Conservation (phyloP, 139 green algal genomes). For the Coelastrella sp. region DNA sequence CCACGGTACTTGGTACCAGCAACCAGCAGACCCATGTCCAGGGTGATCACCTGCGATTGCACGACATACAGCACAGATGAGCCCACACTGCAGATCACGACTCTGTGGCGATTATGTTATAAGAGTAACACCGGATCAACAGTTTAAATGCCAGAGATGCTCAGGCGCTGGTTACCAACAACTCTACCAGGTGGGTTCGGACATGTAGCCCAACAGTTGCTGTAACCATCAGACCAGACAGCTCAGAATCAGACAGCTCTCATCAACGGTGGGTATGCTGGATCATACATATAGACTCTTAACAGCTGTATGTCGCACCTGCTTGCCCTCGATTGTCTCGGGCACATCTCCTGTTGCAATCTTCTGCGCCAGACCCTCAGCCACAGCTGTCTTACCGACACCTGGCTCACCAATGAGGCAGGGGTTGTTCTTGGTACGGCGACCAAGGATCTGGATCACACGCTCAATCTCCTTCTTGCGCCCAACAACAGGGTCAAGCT, state of each 20-base stretch:
- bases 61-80: not conserved
- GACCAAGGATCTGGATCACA: conserved; percentile 98
- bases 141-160: too few species aligned
- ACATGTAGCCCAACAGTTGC: too few species aligned
- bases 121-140: too few species aligned
- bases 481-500: conserved; percentile 98
- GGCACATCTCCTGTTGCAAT: conserved; percentile 96
- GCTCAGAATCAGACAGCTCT: too few species aligned
- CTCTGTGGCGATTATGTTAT: too few species aligned
- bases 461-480: conserved; percentile 98
- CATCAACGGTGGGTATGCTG: too few species aligned
- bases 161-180: too few species aligned
- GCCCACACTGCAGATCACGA: not conserved
- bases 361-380: conserved; percentile 97
- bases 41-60: conserved; percentile 88
- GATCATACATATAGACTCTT: too few species aligned
- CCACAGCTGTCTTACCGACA: conserved; percentile 99
- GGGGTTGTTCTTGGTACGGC: conserved; percentile 99
- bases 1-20: conserved; percentile 99
- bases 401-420: conserved; percentile 98
- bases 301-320: conserved; percentile 67
- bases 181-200: too few species aligned
- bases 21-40: conserved; percentile 99
- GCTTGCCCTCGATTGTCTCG: conserved; percentile 99
- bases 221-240: too few species aligned